phyloP scores from a whole-genome alignment of 352 stramenopile genomes.

The Pythium oligandrum region DNA sequence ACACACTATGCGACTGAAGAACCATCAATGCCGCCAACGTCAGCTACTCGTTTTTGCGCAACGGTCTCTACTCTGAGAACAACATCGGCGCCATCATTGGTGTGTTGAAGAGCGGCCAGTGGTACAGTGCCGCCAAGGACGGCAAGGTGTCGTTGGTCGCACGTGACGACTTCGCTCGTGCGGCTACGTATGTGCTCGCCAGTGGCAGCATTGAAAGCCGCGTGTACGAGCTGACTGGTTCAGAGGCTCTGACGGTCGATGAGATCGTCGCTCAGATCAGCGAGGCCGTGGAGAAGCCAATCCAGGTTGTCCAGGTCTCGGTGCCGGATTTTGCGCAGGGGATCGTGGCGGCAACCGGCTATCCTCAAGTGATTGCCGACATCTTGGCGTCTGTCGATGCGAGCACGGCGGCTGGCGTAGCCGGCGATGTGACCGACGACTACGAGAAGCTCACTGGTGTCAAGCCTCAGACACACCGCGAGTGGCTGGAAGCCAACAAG shows the following conservation, averaged over 20 bases:
- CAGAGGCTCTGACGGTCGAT: background rate
- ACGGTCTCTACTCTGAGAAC: conserved; percentile 10
- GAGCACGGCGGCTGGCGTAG: conserved; percentile 10
- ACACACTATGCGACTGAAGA: too few relatives aligned
- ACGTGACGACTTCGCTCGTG: conserved; percentile 3
- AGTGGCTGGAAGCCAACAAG: conserved; percentile 18
- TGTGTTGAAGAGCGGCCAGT: background rate
- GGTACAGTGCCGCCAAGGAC: background rate
- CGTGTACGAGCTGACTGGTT: conserved; percentile 1
- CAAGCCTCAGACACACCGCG: conserved; percentile 8
- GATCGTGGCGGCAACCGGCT: background rate
- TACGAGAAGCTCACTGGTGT: conserved; percentile 18
- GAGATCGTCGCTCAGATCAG: conserved; percentile 1
- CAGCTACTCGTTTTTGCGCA: conserved; percentile 6
- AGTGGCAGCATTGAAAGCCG: background rate
- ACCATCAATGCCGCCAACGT: too few relatives aligned
- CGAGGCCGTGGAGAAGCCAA: background rate
- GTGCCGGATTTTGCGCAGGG: background rate
- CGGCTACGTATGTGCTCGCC: background rate
- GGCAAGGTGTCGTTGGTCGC: conserved; percentile 1
- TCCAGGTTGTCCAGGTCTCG: conserved; percentile 5
- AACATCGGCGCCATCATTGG: background rate
- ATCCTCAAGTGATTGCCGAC: conserved; percentile 3
- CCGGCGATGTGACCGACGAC: conserved; percentile 4
- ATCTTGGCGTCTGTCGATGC: conserved; percentile 16